Base-by-base conservation (phyloP, 306 rosid genomes). In the Prunus mongolica region DNA sequence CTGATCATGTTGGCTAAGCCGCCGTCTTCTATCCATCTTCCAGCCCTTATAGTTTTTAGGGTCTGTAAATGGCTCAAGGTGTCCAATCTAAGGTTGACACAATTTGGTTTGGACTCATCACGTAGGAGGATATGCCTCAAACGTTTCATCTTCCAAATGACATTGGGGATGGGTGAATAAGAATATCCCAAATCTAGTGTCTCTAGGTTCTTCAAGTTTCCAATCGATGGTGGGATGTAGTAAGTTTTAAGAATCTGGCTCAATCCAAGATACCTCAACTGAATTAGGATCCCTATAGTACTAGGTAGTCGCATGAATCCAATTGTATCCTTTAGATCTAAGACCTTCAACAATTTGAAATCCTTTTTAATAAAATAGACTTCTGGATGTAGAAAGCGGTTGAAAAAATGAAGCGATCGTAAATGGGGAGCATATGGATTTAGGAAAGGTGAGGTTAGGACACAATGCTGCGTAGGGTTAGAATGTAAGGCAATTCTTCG, bases 101-200 rank as follows among this genome's bases (percentile, higher is more conserved):
- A 0, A 3, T 7, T 0, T 12, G 19, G 1, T 0, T 16, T 0
- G 25, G 2, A 50, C 16, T 0, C 0, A 14, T 13, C 16, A 20
- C 7, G 2, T 1, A 50, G 19, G 5, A 69, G 74, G 20, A 69
- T 2, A 51, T 69, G 74, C 30, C 74, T 69, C 47, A 28, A 6
- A 9, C 19, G 30, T 18, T 69, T 3, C 30, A 51, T 7, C 47
- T 69, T 51, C 74, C 52, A 66, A 66, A 66, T 5, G 0, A 66
- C 52, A 65, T 65, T 12, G 12, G 69, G 69, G 50, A 65, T 38
- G 9, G 44, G 9, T 38, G 10, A 38, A 38, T 6, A 38, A 38
- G 0, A 38, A 38, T 0, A 7, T 38, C 2, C 44, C 44, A 38
- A 38, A 38, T 38, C 62, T 3, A 69, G 19, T 18, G 74, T 50